phyloP scores from a whole-genome alignment of 2,329 filamentous ascomycete genomes.

The Sphaerulina vaccinii region DNA sequence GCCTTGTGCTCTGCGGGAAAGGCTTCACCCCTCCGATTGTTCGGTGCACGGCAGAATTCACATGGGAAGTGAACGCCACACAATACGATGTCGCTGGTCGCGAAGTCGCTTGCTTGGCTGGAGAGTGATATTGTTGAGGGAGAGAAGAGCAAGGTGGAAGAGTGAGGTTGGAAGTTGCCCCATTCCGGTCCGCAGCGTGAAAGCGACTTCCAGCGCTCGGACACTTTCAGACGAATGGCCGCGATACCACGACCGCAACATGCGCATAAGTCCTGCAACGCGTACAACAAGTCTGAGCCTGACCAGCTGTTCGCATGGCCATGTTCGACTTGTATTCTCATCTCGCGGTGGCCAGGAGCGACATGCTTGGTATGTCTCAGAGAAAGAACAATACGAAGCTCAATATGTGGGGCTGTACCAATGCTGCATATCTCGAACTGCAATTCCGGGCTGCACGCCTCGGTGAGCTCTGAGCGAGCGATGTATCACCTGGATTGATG shows the following conservation, averaged over 20 bases:
- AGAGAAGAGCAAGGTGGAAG: slow-evolving; percentile 1
- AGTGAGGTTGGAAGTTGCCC: slow-evolving; percentile 4
- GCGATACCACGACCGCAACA: neutral
- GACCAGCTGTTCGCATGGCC: neutral
- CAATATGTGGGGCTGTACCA: neutral
- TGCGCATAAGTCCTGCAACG: slow-evolving; percentile 2
- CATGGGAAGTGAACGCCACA: slow-evolving; percentile 2
- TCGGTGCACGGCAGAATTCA: slow-evolving; percentile 1
- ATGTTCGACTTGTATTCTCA: slow-evolving; percentile 7
- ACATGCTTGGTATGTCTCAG: slow-evolving; percentile 15
- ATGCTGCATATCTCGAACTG: slow-evolving; percentile 2
- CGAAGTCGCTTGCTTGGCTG: neutral
- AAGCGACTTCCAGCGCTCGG: slow-evolving; percentile 3
- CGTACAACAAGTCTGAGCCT: neutral
- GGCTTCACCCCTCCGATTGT: slow-evolving; percentile 16
- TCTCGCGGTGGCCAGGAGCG: slow-evolving; percentile 11
- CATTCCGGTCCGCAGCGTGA: neutral
- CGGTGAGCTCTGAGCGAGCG: no score
- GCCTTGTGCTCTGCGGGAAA: neutral
- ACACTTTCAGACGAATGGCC: neutral
- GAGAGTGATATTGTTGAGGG: neutral
- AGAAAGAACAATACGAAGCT: slow-evolving; percentile 20
- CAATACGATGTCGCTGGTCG: slow-evolving; percentile 1
- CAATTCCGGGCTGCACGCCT: neutral
- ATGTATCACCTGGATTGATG: no score